Percentiles rank a stretch among this genome's conserved stretches.
Evolutionary conservation across 1,284 basidiomycete genomes (phyloP).

Genomic region (Mycena citricolor): DNA sequence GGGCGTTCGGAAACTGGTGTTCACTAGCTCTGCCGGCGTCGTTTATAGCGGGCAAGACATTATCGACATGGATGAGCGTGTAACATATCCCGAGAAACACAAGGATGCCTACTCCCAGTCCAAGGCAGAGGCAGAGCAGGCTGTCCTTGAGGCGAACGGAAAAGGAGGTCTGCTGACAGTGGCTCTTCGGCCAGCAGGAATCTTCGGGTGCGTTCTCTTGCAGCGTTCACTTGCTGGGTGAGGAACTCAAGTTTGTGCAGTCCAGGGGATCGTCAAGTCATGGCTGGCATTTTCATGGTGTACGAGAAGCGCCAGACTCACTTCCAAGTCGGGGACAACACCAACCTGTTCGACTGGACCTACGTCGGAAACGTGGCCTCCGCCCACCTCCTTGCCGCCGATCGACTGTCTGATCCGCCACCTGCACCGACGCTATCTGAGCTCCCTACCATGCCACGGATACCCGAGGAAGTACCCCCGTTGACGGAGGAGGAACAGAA

Average conservation of each 20-base stretch:
- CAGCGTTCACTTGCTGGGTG: slow-evolving; percentile 1
- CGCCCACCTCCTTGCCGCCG: slow-evolving; percentile 93
- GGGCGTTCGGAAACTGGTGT: slow-evolving; percentile 88
- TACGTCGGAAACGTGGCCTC: slow-evolving; percentile 96
- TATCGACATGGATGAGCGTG: slow-evolving; percentile 87
- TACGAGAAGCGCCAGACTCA: slow-evolving; percentile 84
- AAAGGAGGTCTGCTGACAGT: slow-evolving; percentile 84
- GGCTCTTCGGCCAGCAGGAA: slow-evolving; percentile 91
- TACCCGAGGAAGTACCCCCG: slow-evolving; percentile 38
- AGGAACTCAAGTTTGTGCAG: slow-evolving; percentile 40
- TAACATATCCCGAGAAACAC: slow-evolving; percentile 72
- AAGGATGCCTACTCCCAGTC: slow-evolving; percentile 96
- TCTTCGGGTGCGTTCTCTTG: slow-evolving; percentile 76
- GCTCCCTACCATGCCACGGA: slow-evolving; percentile 36
- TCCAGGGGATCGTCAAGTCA: slow-evolving; percentile 89
- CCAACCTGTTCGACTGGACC: slow-evolving; percentile 96
- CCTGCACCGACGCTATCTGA: slow-evolving; percentile 37
- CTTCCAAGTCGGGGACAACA: slow-evolving; percentile 93
- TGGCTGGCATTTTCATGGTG: slow-evolving; percentile 79
- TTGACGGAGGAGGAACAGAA: slow-evolving; percentile 44
- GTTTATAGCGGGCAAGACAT: slow-evolving; percentile 86
- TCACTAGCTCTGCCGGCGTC: slow-evolving; percentile 93
- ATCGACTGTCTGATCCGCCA: slow-evolving; percentile 63
- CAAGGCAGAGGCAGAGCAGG: slow-evolving; percentile 89
- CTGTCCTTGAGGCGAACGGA: slow-evolving; percentile 86